Evolutionary conservation across 306 rosid species (phyloP).

Genomic region (Prunus armeniaca): DNA sequence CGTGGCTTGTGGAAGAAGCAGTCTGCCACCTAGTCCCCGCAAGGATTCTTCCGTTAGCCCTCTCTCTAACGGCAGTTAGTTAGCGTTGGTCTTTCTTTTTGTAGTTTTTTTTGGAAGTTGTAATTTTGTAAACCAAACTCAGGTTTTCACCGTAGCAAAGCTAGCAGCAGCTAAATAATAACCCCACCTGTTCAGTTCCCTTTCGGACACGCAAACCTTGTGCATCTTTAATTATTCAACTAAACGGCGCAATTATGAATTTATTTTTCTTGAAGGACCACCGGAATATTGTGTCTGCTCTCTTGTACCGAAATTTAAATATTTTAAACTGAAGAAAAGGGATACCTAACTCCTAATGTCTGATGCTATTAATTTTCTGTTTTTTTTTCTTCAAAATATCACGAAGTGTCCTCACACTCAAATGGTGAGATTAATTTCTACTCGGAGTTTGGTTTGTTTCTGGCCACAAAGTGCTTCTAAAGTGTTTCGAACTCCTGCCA

Average conservation of each 20-base stretch:
- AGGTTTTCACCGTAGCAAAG: slow-evolving; percentile 9
- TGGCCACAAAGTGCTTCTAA: no score
- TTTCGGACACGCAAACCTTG: background rate
- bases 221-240: background rate
- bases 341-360: no score
- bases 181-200: background rate
- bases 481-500: no score
- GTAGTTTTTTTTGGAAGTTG: background rate
- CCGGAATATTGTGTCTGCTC: background rate
- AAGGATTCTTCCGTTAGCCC: slow-evolving; percentile 59
- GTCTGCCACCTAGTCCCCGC: slow-evolving; percentile 77
- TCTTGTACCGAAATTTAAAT: background rate
- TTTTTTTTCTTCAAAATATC: no score
- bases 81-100: background rate
- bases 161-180: slow-evolving; percentile 25
- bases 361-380: background rate
- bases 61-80: slow-evolving; percentile 55
- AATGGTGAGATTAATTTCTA: no score
- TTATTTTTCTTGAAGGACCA: background rate
- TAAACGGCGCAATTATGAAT: background rate
- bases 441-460: accelerated
- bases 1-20: slow-evolving; percentile 60
- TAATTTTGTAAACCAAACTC: slow-evolving; percentile 38
- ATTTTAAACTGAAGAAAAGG: no score
- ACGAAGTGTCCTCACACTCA: no score